Evolutionary conservation across 805 yeast species (phyloP).

Genomic region (Torulaspora microellipsoides): DNA sequence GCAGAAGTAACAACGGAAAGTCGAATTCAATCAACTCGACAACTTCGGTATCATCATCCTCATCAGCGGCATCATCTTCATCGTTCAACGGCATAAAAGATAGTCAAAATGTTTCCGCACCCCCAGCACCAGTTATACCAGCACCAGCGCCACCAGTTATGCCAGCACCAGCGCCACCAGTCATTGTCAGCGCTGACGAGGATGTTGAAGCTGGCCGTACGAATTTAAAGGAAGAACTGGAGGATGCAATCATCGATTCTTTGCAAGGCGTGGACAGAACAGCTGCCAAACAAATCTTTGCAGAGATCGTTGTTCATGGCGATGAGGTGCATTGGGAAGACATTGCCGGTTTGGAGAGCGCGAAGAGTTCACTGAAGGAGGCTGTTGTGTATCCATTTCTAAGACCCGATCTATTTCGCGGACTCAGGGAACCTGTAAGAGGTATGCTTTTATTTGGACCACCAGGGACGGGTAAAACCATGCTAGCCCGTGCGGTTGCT

Average conservation of each 20-base stretch:
- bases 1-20: slow-evolving; percentile 1
- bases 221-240: slow-evolving; percentile 16
- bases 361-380: slow-evolving; percentile 84
- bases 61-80: slow-evolving; percentile 5
- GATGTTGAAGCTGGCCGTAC: slow-evolving; percentile 7
- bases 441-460: slow-evolving; percentile 98
- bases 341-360: slow-evolving; percentile 86
- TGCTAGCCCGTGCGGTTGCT: slow-evolving; percentile 96
- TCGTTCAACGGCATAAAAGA: neutral
- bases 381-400: slow-evolving; percentile 94
- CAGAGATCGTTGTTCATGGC: slow-evolving; percentile 83
- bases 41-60: slow-evolving; percentile 5
- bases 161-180: slow-evolving; percentile 1
- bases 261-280: slow-evolving; percentile 66
- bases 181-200: neutral
- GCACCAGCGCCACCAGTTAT: slow-evolving; percentile 1
- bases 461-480: slow-evolving; percentile 98
- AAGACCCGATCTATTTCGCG: slow-evolving; percentile 87
- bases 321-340: slow-evolving; percentile 95
- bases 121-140: neutral
- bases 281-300: slow-evolving; percentile 79
- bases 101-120: neutral
- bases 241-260: slow-evolving; percentile 32
- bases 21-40: slow-evolving; percentile 5
- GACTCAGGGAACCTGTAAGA: slow-evolving; percentile 87